Evolutionary conservation across 768 basidiomycete genomes (phyloP).

Genomic region (Pilatotrama ljubarskyi): DNA sequence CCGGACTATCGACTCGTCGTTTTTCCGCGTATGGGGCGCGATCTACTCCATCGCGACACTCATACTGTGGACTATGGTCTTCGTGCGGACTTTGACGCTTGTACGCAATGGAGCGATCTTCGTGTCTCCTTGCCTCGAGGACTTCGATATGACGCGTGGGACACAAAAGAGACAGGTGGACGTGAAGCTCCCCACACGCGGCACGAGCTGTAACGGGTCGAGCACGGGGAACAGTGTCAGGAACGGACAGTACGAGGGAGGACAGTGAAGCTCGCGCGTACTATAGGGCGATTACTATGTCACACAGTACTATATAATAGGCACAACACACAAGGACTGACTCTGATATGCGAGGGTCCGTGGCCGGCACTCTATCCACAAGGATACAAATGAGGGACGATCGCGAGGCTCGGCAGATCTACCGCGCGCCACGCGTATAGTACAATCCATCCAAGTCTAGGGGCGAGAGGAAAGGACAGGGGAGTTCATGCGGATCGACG

Average conservation of each 20-base stretch:
- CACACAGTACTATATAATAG: conserved; percentile 2
- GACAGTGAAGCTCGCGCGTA: background rate
- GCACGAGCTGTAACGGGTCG: background rate
- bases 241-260: background rate
- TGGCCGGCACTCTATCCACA: conserved; percentile 21
- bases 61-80: conserved; percentile 53
- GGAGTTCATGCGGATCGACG: background rate
- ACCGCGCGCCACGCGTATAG: conserved; percentile 8
- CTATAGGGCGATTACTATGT: background rate
- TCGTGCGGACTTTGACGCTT: conserved; percentile 40
- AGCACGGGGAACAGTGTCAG: background rate
- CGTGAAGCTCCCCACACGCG: background rate
- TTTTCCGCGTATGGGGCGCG: conserved; percentile 59
- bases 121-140: conserved; percentile 43
- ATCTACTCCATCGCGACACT: conserved; percentile 53
- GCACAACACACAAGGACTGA: conserved; percentile 5
- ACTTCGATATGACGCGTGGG: conserved; percentile 22
- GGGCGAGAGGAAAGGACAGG: background rate
- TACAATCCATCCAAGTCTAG: conserved; percentile 5
- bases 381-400: conserved; percentile 6
- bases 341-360: conserved; percentile 14
- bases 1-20: conserved; percentile 48
- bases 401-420: conserved; percentile 5
- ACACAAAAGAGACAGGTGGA: background rate
- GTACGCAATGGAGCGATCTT: conserved; percentile 42